Conservation (phyloP, 2,329 filamentous ascomycete species). For the Akanthomyces muscarius region DNA sequence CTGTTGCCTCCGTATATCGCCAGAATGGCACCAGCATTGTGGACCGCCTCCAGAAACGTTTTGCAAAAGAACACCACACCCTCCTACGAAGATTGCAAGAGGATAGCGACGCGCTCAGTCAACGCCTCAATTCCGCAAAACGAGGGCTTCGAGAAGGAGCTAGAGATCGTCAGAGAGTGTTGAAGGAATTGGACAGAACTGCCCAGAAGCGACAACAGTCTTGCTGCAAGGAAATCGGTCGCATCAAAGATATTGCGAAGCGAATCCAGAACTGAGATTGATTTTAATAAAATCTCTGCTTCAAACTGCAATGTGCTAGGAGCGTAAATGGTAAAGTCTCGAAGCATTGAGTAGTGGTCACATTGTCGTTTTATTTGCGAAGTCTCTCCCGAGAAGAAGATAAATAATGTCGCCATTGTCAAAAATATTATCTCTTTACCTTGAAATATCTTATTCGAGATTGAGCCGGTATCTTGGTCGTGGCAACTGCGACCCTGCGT, state of each 20-base stretch:
- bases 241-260: conserved; percentile 1
- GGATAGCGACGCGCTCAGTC: neutral
- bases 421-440: too few species aligned
- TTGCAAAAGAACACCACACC: neutral
- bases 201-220: neutral
- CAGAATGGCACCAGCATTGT: conserved; percentile 2
- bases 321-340: neutral
- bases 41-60: conserved; percentile 1
- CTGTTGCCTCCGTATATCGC: neutral
- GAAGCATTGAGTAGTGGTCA: too few species aligned
- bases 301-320: neutral
- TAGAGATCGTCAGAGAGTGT: conserved; percentile 4
- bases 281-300: neutral
- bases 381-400: too few species aligned
- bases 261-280: neutral
- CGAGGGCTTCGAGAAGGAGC: neutral
- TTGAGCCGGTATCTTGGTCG: too few species aligned
- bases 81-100: neutral
- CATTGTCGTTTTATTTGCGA: too few species aligned
- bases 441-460: too few species aligned
- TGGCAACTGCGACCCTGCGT: too few species aligned
- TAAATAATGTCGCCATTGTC: too few species aligned
- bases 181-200: conserved; percentile 9
- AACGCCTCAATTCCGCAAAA: neutral
- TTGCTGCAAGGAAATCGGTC: neutral